Evolutionary conservation across 1,284 basidiomycete species (phyloP).

Genomic region (Pseudozyma sp.): DNA sequence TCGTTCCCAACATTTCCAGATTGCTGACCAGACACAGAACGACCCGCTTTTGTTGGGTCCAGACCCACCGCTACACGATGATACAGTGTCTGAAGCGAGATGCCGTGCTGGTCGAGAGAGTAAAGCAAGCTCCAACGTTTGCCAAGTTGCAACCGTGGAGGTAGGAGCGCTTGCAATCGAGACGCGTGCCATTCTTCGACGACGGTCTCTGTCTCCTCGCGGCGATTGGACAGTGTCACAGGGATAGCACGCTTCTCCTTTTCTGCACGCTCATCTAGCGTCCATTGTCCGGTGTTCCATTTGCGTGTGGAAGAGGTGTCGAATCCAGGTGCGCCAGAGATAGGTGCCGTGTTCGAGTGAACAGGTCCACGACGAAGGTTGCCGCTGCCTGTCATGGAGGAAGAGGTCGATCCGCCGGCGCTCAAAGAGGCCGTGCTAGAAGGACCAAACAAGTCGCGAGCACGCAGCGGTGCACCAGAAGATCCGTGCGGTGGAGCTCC

Average conservation of each 20-base stretch:
- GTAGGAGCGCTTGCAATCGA: conserved; percentile 71
- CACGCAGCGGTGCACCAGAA: conserved; percentile 22
- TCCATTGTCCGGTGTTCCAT: conserved; percentile 67
- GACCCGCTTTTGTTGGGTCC: conserved; percentile 24
- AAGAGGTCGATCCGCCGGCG: neutral
- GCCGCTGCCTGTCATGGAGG: conserved; percentile 11
- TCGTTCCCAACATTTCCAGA: conserved; percentile 3
- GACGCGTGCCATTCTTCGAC: conserved; percentile 59
- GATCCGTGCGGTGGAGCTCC: conserved; percentile 15
- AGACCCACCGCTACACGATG: conserved; percentile 48
- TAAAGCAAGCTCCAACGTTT: conserved; percentile 88
- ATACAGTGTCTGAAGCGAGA: conserved; percentile 84
- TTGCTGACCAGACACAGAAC: conserved; percentile 11
- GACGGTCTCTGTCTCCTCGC: conserved; percentile 59
- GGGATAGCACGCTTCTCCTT: conserved; percentile 42
- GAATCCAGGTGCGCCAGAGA: conserved; percentile 65
- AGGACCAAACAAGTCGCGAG: conserved; percentile 33
- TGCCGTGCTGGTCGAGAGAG: conserved; percentile 94
- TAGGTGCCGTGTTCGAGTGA: conserved; percentile 35
- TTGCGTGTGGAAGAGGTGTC: conserved; percentile 39
- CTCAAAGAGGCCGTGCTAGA: conserved; percentile 4
- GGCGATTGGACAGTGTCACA: conserved; percentile 54
- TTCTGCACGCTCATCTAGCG: conserved; percentile 33
- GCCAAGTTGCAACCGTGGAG: conserved; percentile 82
- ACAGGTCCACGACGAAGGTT: conserved; percentile 28